Percentiles rank a stretch among this genome's conserved stretches.
Conservation (phyloP, 805 yeast species). For the Lipomyces chichibuensis region DNA sequence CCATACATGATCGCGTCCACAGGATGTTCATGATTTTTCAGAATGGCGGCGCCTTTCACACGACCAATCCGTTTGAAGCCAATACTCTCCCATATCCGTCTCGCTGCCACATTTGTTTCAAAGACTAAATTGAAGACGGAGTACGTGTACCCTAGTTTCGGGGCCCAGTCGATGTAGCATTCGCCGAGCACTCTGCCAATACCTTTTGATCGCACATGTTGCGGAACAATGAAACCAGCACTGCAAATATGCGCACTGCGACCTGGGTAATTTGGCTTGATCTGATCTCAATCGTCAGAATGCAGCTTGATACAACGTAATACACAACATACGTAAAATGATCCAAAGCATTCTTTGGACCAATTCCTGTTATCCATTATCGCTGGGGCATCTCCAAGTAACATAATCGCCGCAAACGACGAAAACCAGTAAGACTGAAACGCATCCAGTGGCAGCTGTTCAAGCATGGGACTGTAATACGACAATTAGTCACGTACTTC, state of each 20-base stretch:
- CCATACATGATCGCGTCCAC: slow-evolving; percentile 89
- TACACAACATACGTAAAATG: slow-evolving; percentile 55
- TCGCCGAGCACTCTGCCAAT: slow-evolving; percentile 85
- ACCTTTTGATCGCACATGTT: slow-evolving; percentile 89
- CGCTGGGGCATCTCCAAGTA: slow-evolving; percentile 72
- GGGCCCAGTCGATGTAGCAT: slow-evolving; percentile 89
- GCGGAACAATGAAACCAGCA: slow-evolving; percentile 84
- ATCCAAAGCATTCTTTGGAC: slow-evolving; percentile 91
- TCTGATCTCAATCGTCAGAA: slow-evolving; percentile 29
- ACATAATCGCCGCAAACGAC: slow-evolving; percentile 74
- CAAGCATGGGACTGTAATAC: slow-evolving; percentile 64
- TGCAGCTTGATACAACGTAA: neutral
- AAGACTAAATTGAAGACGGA: slow-evolving; percentile 82
- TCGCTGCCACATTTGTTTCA: slow-evolving; percentile 83
- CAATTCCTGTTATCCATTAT: slow-evolving; percentile 64
- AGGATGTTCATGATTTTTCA: slow-evolving; percentile 80
- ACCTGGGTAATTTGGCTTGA: slow-evolving; percentile 91
- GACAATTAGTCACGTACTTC: neutral
- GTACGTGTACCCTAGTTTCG: slow-evolving; percentile 81
- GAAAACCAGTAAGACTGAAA: slow-evolving; percentile 89
- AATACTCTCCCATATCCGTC: slow-evolving; percentile 73
- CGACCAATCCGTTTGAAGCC: slow-evolving; percentile 79
- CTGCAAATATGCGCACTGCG: slow-evolving; percentile 92
- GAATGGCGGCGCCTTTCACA: slow-evolving; percentile 82
- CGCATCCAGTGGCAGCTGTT: slow-evolving; percentile 71